Evolutionary conservation across 139 green algal genomes (phyloP).

Genomic region (Micractinium conductrix): DNA sequence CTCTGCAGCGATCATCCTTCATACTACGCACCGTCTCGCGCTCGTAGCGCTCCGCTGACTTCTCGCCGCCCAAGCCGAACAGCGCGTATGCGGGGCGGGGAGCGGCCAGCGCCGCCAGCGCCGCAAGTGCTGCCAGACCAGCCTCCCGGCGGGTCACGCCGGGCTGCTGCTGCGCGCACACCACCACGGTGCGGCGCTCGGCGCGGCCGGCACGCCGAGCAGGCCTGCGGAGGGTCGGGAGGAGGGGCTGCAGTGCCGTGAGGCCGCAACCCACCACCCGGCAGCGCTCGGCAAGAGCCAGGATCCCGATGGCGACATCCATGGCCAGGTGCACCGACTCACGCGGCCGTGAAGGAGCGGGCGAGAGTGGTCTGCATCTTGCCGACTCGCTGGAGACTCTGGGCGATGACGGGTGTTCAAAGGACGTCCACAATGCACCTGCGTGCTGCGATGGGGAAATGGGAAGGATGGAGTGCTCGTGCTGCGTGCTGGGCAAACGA

Average conservation of each 20-base stretch:
- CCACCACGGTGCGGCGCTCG: slow-evolving; percentile 1
- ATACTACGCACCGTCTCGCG: slow-evolving; percentile 64
- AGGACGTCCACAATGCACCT: too few species aligned
- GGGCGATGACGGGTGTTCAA: too few species aligned
- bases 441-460: too few species aligned
- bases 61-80: slow-evolving; percentile 59
- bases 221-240: not conserved
- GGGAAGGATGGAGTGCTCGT: too few species aligned
- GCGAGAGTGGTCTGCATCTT: slow-evolving; percentile 7
- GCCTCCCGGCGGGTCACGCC: slow-evolving; percentile 43
- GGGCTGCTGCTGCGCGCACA: slow-evolving; percentile 18
- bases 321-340: too few species aligned
- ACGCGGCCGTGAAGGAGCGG: too few species aligned
- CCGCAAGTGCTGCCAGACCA: slow-evolving; percentile 29
- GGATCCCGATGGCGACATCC: too few species aligned
- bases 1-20: too few species aligned
- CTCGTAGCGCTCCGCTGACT: slow-evolving; percentile 58
- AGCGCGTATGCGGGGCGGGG: slow-evolving; percentile 66
- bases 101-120: slow-evolving; percentile 30
- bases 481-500: too few species aligned
- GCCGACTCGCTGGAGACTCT: too few species aligned
- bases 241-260: not conserved
- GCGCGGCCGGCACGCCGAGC: not conserved
- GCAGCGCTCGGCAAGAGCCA: not conserved
- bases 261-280: not conserved